Base-by-base conservation (phyloP, 2,329 filamentous ascomycete genomes). In the Neopestalotiopsis clavispora region DNA sequence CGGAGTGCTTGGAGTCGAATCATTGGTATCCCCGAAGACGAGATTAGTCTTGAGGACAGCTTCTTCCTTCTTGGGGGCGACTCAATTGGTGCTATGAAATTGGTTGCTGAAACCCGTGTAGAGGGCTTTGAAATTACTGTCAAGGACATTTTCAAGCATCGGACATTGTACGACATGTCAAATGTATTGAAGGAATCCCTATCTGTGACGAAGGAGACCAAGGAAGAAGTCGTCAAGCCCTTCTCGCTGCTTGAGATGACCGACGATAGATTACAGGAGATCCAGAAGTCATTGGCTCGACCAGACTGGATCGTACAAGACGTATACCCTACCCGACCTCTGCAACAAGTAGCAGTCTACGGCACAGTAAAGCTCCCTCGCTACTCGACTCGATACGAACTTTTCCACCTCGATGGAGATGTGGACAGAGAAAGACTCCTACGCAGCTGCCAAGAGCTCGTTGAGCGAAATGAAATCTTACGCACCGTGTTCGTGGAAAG, bases 401-500 rank as follows among this genome's bases (percentile, higher is more conserved):
- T 90, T 69, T 88, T 92, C 77, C 88, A 89, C 77, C 86, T 92
- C 67, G 84, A 88, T 30, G 83, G 81, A 0, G 71, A 73, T 0
- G 79, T 91, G 13, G 80, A 91, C 65, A 74, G 82, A 14, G 77
- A 81, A 12, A 82, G 83, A 13, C 82, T 91, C 30, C 79, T 85
- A 40, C 70, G 78, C 20, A 83, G 83, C 62, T 90, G 87, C 71
- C 82, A 84, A 63, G 80, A 88, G 42, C 84, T 92, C 3, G 86
- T 92, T 1, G 78, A 84, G 2, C 82, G 82, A 7, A 90, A 91
- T 74, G 89, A 92, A 72, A 89, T 92, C 30, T 80, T 92, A 2
- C 86, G 90, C 4, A 92, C 90, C 0, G 87, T 92, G 4, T 92
- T 92, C 71, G 83, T 91, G 14, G 81, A 85, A 68, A 80, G 84